Evolutionary conservation across 1,284 basidiomycete genomes (phyloP).

Genomic region (Tilletia horrida): DNA sequence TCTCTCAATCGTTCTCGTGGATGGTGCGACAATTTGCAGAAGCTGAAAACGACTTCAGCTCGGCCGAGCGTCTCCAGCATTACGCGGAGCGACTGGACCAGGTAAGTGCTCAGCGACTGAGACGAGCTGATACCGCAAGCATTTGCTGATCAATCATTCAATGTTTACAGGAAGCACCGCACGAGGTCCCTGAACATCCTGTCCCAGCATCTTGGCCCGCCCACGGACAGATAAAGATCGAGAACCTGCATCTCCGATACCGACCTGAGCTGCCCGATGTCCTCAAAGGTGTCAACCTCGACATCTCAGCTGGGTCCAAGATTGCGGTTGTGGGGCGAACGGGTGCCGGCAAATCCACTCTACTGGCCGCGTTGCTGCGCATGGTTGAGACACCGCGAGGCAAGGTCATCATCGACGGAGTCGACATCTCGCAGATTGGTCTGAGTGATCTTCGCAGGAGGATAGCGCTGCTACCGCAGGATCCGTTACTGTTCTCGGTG

Average conservation of each 20-base stretch:
- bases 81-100: conserved; percentile 51
- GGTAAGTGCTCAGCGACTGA: background rate
- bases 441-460: conserved; percentile 53
- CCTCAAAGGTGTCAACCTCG: conserved; percentile 57
- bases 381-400: conserved; percentile 67
- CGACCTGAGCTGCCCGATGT: conserved; percentile 59
- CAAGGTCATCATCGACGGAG: conserved; percentile 68
- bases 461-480: conserved; percentile 49
- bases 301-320: conserved; percentile 59
- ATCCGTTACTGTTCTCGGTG: conserved; percentile 52
- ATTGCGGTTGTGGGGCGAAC: conserved; percentile 60
- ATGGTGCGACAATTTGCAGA: conserved; percentile 55
- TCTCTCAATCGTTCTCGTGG: conserved; percentile 49
- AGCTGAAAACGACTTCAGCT: conserved; percentile 55
- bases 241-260: conserved; percentile 58
- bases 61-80: conserved; percentile 52
- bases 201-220: conserved; percentile 50
- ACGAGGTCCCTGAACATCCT: conserved; percentile 36
- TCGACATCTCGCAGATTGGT: conserved; percentile 61
- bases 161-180: conserved; percentile 36
- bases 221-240: conserved; percentile 49
- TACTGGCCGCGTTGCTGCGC: conserved; percentile 70
- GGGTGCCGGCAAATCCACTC: conserved; percentile 67
- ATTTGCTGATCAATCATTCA: background rate
- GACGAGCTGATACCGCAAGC: background rate